Conservation (phyloP, 495 filamentous ascomycete species). For the Neurospora hispaniola region DNA sequence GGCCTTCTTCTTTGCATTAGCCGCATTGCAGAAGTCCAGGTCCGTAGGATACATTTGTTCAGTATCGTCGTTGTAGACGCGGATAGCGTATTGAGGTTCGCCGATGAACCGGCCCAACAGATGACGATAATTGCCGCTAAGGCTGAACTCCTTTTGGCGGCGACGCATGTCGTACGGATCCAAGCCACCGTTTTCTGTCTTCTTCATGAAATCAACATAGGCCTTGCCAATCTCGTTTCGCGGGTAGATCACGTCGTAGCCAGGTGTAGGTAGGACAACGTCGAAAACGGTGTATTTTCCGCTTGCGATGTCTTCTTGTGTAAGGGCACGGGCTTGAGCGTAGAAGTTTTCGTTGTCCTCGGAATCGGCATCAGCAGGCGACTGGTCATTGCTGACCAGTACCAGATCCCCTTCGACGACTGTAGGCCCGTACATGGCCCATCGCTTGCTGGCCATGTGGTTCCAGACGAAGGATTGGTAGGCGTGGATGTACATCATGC, state of each 20-base stretch:
- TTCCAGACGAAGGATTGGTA: constrained; percentile 97
- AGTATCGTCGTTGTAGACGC: constrained; percentile 53
- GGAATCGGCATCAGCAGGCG: constrained; percentile 43
- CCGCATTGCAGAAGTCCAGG: constrained; percentile 25
- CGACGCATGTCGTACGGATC: constrained; percentile 84
- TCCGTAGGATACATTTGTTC: constrained; percentile 86
- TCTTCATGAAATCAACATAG: constrained; percentile 76
- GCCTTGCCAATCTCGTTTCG: constrained; percentile 67
- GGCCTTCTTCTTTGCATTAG: constrained; percentile 5
- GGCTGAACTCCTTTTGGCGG: constrained; percentile 69
- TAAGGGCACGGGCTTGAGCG: constrained; percentile 63
- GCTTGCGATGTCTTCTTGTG: constrained; percentile 64
- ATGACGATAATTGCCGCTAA: constrained; percentile 84
- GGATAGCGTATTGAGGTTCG: constrained; percentile 51
- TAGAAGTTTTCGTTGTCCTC: constrained; percentile 44
- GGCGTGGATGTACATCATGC: constrained; percentile 91
- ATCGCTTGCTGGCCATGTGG: constrained; percentile 64
- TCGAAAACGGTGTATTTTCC: constrained; percentile 78
- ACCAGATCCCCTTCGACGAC: constrained; percentile 85
- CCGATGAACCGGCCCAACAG: constrained; percentile 57
- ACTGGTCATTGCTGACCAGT: constrained; percentile 35
- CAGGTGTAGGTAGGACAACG: constrained; percentile 87
- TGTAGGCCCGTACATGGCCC: constrained; percentile 54
- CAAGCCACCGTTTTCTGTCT: constrained; percentile 59
- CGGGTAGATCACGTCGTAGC: constrained; percentile 83